These are phyloP conservation scores for Isoetes engelmannii DNA, from an alignment of 83 land plant genomes.

Conservation along the genomic window DNA sequence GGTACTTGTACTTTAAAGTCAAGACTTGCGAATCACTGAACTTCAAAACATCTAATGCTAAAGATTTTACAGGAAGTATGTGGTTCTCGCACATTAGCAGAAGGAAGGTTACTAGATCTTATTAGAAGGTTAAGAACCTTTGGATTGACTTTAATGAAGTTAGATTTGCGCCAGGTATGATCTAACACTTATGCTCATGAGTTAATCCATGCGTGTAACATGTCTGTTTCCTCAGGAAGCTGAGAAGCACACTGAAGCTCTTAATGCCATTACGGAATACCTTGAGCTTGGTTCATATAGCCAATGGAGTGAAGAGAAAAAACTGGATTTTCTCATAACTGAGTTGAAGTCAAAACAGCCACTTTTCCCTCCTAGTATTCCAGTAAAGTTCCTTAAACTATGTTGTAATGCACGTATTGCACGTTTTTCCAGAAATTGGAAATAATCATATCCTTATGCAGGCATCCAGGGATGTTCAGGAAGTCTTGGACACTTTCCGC, in stretches of 20 bases:
- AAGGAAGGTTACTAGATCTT: slow-evolving; percentile 80
- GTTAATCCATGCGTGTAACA: neutral
- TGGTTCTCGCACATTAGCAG: slow-evolving; percentile 69
- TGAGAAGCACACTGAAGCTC: slow-evolving; percentile 72
- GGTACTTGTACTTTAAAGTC: slow-evolving; percentile 28
- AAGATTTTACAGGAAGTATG: slow-evolving; percentile 55
- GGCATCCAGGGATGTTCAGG: slow-evolving; percentile 68
- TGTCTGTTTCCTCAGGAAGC: slow-evolving; percentile 53
- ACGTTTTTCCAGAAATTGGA: too few relatives aligned
- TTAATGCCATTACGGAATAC: slow-evolving; percentile 80
- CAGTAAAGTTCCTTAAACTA: slow-evolving; percentile 30
- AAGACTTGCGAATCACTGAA: too few relatives aligned
- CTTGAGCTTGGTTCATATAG: slow-evolving; percentile 83
- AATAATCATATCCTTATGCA: slow-evolving; percentile 8
- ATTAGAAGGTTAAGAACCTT: slow-evolving; percentile 82
- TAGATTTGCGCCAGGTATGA: slow-evolving; percentile 84
- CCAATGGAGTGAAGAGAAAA: slow-evolving; percentile 86
- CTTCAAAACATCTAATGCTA: neutral
- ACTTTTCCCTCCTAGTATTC: slow-evolving; percentile 68
- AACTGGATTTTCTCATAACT: slow-evolving; percentile 62
- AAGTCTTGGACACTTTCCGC: slow-evolving; percentile 79
- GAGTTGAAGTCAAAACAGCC: slow-evolving; percentile 90
- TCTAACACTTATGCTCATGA: neutral
- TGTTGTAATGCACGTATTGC: too few relatives aligned
- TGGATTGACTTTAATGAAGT: slow-evolving; percentile 94